These are phyloP conservation scores for Reticulascus tulasneorum DNA, from an alignment of 2,329 filamentous ascomycete species.

Conservation along the genomic window DNA sequence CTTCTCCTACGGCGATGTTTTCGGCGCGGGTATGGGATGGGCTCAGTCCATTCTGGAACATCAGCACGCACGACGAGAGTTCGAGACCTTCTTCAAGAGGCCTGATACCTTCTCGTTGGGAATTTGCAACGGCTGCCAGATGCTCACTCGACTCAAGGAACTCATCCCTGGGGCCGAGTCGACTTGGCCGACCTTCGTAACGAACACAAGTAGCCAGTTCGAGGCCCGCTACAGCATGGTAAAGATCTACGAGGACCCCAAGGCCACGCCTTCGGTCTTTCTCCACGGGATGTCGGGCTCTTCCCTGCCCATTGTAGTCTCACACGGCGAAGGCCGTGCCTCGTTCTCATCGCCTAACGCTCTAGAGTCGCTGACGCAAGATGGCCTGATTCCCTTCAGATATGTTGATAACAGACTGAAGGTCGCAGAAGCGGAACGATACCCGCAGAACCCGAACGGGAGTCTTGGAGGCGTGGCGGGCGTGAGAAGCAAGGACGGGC, in stretches of 20 bases:
- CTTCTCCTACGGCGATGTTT: slow-evolving; percentile 83
- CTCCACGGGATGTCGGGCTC: slow-evolving; percentile 83
- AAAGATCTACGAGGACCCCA: slow-evolving; percentile 51
- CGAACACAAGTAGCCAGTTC: slow-evolving; percentile 84
- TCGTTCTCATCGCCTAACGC: slow-evolving; percentile 55
- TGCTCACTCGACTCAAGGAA: slow-evolving; percentile 73
- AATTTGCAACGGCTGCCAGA: slow-evolving; percentile 97
- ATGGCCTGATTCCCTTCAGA: slow-evolving; percentile 70
- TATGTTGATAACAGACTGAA: slow-evolving; percentile 75
- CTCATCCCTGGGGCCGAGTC: slow-evolving; percentile 80
- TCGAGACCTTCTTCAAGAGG: slow-evolving; percentile 80
- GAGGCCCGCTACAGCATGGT: slow-evolving; percentile 87
- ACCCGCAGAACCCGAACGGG: slow-evolving; percentile 87
- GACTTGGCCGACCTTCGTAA: slow-evolving; percentile 83
- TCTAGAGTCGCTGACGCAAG: slow-evolving; percentile 52
- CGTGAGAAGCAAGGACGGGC: slow-evolving; percentile 71
- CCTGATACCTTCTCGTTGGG: slow-evolving; percentile 89
- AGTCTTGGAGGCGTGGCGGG: slow-evolving; percentile 78
- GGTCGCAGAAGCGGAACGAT: slow-evolving; percentile 69
- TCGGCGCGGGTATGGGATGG: slow-evolving; percentile 96
- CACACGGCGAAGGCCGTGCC: slow-evolving; percentile 88
- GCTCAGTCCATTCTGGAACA: slow-evolving; percentile 90
- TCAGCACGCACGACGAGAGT: slow-evolving; percentile 69
- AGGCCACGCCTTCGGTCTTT: slow-evolving; percentile 68
- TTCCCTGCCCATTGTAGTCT: slow-evolving; percentile 78